A percentile compares a stretch with the other conserved stretches of the same genome.
These are phyloP conservation scores for Fusarium sp. DNA, from an alignment of 2,329 filamentous ascomycete species.

Conservation along the genomic window DNA sequence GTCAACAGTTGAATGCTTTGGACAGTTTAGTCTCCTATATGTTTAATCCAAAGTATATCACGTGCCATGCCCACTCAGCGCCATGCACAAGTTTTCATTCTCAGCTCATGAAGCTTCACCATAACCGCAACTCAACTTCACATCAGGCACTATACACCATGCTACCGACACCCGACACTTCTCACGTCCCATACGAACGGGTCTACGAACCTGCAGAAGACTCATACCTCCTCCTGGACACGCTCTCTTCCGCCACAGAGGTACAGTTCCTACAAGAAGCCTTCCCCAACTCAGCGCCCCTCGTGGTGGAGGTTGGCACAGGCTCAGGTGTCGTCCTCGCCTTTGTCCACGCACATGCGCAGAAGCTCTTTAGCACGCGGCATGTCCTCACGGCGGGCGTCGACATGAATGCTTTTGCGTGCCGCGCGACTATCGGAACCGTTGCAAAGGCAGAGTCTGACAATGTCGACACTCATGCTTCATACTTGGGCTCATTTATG, in stretches of 20 bases:
- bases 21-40: background rate
- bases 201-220: conserved; percentile 98
- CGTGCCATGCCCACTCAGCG: conserved; percentile 31
- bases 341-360: conserved; percentile 81
- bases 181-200: conserved; percentile 86
- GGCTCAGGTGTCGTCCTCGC: conserved; percentile 95
- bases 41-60: conserved; percentile 16
- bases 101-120: conserved; percentile 36
- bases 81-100: conserved; percentile 17
- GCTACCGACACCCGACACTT: conserved; percentile 93
- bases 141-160: conserved; percentile 56
- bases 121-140: conserved; percentile 11
- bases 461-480: conserved; percentile 51
- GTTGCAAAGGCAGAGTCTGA: conserved; percentile 58
- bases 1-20: background rate
- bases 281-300: conserved; percentile 64
- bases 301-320: conserved; percentile 86
- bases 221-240: conserved; percentile 93
- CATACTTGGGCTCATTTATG: conserved; percentile 72
- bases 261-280: conserved; percentile 70
- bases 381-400: conserved; percentile 77
- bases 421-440: conserved; percentile 76
- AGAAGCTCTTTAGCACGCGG: conserved; percentile 74
- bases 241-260: conserved; percentile 77
- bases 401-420: conserved; percentile 88